Percentiles rank a stretch among this genome's conserved stretches.
Evolutionary conservation across 257 asterid genomes (phyloP).

Genomic region (Przewalskia tangutica): DNA sequence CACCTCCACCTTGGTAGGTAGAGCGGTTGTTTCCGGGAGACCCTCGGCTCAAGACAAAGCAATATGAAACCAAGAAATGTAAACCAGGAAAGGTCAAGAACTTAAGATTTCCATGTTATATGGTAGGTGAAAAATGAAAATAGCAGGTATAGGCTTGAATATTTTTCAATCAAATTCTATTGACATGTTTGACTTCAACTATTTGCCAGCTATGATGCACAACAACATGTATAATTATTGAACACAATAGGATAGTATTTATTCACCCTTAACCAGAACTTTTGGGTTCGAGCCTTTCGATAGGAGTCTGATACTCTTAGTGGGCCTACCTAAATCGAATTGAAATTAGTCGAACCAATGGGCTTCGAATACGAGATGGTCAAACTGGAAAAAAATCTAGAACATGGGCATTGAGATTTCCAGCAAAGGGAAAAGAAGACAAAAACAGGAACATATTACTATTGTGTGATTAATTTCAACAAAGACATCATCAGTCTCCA

Average conservation of each 20-base stretch:
- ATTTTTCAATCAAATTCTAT: neutral
- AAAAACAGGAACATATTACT: too few species aligned
- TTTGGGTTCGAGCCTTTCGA: neutral
- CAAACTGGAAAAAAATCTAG: too few species aligned
- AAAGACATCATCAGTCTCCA: neutral
- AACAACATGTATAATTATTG: constrained; percentile 2
- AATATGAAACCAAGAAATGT: neutral
- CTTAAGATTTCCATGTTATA: neutral
- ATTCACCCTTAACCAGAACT: too few species aligned
- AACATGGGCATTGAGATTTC: too few species aligned
- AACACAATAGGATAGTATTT: neutral
- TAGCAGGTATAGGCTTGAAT: neutral
- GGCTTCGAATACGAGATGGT: too few species aligned
- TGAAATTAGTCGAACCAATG: too few species aligned
- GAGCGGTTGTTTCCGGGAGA: too few species aligned
- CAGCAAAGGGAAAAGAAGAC: too few species aligned
- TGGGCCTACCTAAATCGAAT: neutral
- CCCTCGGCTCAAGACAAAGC: too few species aligned
- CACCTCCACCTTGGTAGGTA: too few species aligned
- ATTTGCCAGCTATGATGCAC: constrained; percentile 9
- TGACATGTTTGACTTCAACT: neutral
- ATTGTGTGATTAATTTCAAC: neutral
- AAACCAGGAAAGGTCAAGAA: too few species aligned
- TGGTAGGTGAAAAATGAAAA: constrained; percentile 10
- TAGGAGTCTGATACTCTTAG: too few species aligned